Evolutionary conservation across 129 eudicot genomes (phyloP), one percentile per base, ranked within the genome.

Genomic region (Apium graveolens): DNA sequence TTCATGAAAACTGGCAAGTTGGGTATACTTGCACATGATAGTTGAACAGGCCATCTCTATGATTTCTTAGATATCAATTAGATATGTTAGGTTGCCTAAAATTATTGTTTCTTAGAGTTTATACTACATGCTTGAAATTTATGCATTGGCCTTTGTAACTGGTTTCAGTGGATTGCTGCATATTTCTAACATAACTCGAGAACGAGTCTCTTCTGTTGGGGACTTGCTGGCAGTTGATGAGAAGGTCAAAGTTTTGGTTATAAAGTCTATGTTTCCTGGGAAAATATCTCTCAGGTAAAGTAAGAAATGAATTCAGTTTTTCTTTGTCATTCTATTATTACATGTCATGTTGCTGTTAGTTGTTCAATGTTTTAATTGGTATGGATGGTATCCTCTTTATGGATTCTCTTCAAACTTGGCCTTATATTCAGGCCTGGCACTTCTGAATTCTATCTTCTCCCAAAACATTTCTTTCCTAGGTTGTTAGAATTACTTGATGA

Each of bases 181-280:
- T 79, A 90, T 88, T 77, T 90, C 97, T 7, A 95, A 92, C 70
- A 88, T 95, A 76, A 85, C 86, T 73, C 85, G 86, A 76, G 92
- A 84, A 71, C 75, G 86, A 75, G 51, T 90, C 72, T 69, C 73
- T 79, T 90, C 96, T 5, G 86, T 89, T 35, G 81, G 82, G 62
- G 92, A 92, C 69, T 77, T 84, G 80, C 79, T 95, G 34, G 76
- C 90, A 41, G 82, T 91, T 51, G 88, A 85, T 77, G 98, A 91
- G 76, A 89, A 85, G 86, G 96, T 95, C 71, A 95, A 95, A 86
- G 98, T 87, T 84, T 84, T 95, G 83, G 98, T 95, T 29, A 88
- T 95, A 77, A 90, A 85, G 86, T 90, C 97, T 5, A 84, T 86
- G 89, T 86, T 90, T 86, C 94, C 92, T 32, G 98, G 87, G 75